Evolutionary conservation across 192 early-diverging fungal genomes (phyloP).

Genomic region (Kickxella alabastrina): DNA sequence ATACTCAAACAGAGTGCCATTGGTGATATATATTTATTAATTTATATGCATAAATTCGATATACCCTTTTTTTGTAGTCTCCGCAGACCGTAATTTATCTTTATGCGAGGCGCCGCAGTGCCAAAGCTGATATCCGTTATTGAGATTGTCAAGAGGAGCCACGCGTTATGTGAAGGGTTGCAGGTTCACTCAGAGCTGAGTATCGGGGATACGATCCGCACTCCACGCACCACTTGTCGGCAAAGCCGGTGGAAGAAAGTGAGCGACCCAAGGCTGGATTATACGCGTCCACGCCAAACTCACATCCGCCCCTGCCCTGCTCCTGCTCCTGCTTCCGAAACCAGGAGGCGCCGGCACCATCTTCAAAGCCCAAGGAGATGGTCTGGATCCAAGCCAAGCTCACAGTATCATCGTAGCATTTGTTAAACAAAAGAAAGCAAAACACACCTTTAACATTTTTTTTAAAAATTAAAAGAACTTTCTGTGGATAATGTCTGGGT

Average conservation of each 20-base stretch:
- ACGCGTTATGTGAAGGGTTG: not conserved
- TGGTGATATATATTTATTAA: too few relatives aligned
- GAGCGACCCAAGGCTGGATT: too few relatives aligned
- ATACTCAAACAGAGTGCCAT: too few relatives aligned
- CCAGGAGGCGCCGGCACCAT: too few relatives aligned
- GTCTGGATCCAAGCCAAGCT: slow-evolving; percentile 1
- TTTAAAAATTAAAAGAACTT: slow-evolving; percentile 69
- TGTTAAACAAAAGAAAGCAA: not conserved
- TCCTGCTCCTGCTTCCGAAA: too few relatives aligned
- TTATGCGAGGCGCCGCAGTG: slow-evolving; percentile 41
- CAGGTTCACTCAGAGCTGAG: not conserved
- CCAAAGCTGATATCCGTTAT: slow-evolving; percentile 36
- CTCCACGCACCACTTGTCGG: not conserved
- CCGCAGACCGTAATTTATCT: slow-evolving; percentile 4
- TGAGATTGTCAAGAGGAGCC: slow-evolving; percentile 40
- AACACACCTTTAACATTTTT: too few relatives aligned
- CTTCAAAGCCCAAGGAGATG: not conserved
- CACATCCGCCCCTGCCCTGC: too few relatives aligned
- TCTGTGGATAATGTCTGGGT: slow-evolving; percentile 88
- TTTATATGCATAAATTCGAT: too few relatives aligned
- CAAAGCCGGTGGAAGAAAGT: not conserved
- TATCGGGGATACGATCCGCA: slow-evolving; percentile 24
- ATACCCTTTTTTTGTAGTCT: slow-evolving; percentile 7
- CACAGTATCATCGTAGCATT: not conserved
- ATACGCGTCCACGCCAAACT: too few relatives aligned